A percentile compares a stretch with the other conserved stretches of the same genome.
These are phyloP conservation scores for Dissophora ornata DNA, from an alignment of 192 early-diverging fungal genomes.

Conservation along the genomic window DNA sequence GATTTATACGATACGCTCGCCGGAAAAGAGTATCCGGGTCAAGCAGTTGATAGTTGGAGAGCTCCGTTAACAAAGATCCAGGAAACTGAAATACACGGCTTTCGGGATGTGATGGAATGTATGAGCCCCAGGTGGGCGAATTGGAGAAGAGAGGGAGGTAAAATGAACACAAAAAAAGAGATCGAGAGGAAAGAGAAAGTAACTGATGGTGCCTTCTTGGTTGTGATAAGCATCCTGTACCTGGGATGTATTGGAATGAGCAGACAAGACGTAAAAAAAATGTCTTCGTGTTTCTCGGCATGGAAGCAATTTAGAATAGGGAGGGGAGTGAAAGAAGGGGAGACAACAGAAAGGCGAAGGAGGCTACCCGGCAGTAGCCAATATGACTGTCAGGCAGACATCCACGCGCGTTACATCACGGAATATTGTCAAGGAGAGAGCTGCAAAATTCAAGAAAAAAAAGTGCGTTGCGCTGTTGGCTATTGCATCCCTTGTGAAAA, in stretches of 20 bases:
- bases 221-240: not conserved
- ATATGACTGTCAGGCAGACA: too few species aligned
- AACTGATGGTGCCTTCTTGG: too few species aligned
- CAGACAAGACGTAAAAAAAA: not conserved
- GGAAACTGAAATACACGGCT: not conserved
- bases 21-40: not conserved
- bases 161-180: not conserved
- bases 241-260: not conserved
- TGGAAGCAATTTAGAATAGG: conserved; percentile 5
- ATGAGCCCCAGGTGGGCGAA: not conserved
- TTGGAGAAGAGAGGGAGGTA: not conserved
- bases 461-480: not conserved
- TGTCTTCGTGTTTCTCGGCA: not conserved
- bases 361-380: too few species aligned
- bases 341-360: not conserved
- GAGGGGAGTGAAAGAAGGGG: not conserved
- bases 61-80: not conserved
- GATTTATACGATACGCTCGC: not conserved
- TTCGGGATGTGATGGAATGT: conserved; percentile 21
- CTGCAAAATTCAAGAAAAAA: too few species aligned
- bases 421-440: conserved; percentile 6
- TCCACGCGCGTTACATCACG: not conserved
- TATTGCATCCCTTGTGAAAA: not conserved
- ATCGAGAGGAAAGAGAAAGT: conserved; percentile 17
- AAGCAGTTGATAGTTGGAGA: not conserved